A percentile compares a stretch with the other conserved stretches of the same genome.
phyloP scores from a whole-genome alignment of 257 asterid genomes.

The Perilla frutescens region DNA sequence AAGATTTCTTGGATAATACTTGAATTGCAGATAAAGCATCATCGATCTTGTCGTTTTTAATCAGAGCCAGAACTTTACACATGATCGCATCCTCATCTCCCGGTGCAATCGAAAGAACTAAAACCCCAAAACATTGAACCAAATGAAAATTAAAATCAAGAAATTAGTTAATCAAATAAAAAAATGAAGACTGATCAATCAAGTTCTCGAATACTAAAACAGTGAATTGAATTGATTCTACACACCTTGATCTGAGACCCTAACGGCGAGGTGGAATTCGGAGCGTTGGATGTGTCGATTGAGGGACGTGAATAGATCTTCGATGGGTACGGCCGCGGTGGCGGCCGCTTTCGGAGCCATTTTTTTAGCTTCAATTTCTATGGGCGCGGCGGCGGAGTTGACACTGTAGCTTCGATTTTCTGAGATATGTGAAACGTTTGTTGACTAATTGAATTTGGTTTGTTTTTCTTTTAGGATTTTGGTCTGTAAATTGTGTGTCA shows the following conservation, averaged over 20 bases:
- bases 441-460: no score
- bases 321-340: constrained; percentile 56
- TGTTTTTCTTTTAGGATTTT: no score
- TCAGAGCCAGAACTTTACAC: constrained; percentile 83
- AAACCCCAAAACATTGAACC: constrained; percentile 50
- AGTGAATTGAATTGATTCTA: background rate
- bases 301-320: constrained; percentile 85
- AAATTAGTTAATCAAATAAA: constrained; percentile 32
- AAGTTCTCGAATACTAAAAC: background rate
- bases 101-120: constrained; percentile 76
- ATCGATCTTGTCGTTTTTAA: constrained; percentile 62
- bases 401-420: no score
- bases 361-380: constrained; percentile 4
- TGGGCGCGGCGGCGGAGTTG: constrained; percentile 10
- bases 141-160: background rate
- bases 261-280: constrained; percentile 68
- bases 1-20: constrained; percentile 49
- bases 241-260: constrained; percentile 83
- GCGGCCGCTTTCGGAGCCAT: constrained; percentile 83
- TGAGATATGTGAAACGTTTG: no score
- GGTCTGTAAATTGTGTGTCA: no score
- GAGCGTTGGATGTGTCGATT: constrained; percentile 78
- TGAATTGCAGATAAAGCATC: constrained; percentile 66
- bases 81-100: constrained; percentile 87
- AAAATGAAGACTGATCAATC: background rate